phyloP scores from a whole-genome alignment of 1,139 yeast genomes.

The Suhomyces taliae region DNA sequence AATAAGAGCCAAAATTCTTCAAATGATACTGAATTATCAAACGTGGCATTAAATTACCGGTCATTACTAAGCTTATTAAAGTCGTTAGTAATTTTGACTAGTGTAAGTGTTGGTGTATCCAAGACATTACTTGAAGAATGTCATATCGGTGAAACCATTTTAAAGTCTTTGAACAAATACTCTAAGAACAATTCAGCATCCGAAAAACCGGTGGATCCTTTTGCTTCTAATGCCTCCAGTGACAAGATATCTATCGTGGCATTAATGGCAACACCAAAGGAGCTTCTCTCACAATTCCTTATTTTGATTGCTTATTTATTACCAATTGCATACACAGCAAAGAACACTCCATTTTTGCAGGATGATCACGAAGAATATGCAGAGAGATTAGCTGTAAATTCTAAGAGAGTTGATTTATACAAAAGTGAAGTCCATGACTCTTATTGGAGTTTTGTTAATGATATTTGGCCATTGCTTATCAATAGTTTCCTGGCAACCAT shows the following conservation, averaged over 20 bases:
- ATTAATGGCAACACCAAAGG: constrained; percentile 74
- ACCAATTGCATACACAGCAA: constrained; percentile 42
- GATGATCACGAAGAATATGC: constrained; percentile 25
- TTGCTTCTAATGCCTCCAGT: not conserved
- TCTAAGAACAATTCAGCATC: constrained; percentile 15
- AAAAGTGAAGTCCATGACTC: constrained; percentile 25
- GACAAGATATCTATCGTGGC: constrained; percentile 54
- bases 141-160: constrained; percentile 42
- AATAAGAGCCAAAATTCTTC: constrained; percentile 25
- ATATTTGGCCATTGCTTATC: constrained; percentile 59
- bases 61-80: constrained; percentile 43
- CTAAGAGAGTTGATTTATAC: constrained; percentile 28
- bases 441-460: constrained; percentile 45
- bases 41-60: constrained; percentile 27
- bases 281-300: constrained; percentile 55
- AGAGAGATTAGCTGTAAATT: constrained; percentile 28
- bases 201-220: constrained; percentile 15
- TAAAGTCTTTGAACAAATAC: constrained; percentile 45
- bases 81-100: constrained; percentile 40
- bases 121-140: constrained; percentile 39
- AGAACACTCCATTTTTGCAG: constrained; percentile 34
- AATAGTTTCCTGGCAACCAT: constrained; percentile 76
- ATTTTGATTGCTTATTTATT: constrained; percentile 58
- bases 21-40: constrained; percentile 13
- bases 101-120: constrained; percentile 44